These are phyloP conservation scores for Exutisphaerella laricina DNA, from an alignment of 2,329 filamentous ascomycete genomes.

Conservation along the genomic window DNA sequence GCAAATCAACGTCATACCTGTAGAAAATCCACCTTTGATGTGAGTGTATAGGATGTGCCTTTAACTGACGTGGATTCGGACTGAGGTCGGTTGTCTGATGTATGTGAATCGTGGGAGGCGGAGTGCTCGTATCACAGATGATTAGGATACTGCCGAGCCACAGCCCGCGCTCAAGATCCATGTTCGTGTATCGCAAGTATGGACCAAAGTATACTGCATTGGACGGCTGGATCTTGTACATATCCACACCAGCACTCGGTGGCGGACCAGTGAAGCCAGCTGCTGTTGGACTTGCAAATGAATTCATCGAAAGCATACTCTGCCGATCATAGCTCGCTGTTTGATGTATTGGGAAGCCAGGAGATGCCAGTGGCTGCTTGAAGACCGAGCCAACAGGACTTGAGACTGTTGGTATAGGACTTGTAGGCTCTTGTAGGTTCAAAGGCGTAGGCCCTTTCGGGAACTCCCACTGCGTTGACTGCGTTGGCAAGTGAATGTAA, in stretches of 20 bases:
- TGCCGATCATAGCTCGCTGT: conserved; percentile 73
- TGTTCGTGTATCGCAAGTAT: conserved; percentile 91
- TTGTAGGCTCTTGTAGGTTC: conserved; percentile 77
- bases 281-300: conserved; percentile 65
- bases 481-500: conserved; percentile 92
- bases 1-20: conserved; percentile 84
- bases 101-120: conserved; percentile 93
- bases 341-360: conserved; percentile 69
- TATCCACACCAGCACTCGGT: conserved; percentile 79
- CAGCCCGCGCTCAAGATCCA: conserved; percentile 84
- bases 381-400: conserved; percentile 47
- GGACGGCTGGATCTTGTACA: conserved; percentile 88
- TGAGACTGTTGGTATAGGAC: conserved; percentile 59
- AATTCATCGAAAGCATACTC: conserved; percentile 76
- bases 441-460: conserved; percentile 91
- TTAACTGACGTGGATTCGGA: conserved; percentile 79
- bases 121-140: conserved; percentile 73
- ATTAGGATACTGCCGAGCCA: conserved; percentile 95
- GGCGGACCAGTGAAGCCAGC: conserved; percentile 88
- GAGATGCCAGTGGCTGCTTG: conserved; percentile 67
- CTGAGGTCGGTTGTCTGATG: conserved; percentile 86
- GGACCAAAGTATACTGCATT: conserved; percentile 98
- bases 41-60: conserved; percentile 72
- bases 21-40: conserved; percentile 96
- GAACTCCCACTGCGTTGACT: conserved; percentile 98